phyloP scores from a whole-genome alignment of 495 filamentous ascomycete genomes.

The Penicillium canariense region DNA sequence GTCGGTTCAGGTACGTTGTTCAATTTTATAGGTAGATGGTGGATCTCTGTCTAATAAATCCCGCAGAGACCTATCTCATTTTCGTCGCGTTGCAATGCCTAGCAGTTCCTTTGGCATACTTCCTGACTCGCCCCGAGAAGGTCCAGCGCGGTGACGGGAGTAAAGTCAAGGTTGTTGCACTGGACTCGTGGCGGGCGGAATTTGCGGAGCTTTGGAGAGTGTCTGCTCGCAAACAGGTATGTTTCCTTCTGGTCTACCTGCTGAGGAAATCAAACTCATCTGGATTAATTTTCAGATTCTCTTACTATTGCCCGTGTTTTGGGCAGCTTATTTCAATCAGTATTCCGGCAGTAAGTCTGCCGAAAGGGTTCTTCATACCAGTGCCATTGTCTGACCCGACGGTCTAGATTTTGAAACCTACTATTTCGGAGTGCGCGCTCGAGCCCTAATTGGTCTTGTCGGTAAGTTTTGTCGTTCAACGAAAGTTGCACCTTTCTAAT shows the following conservation, averaged over 20 bases:
- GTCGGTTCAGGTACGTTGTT: conserved; percentile 25
- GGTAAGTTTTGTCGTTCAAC: conserved; percentile 17
- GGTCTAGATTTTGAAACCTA: conserved; percentile 33
- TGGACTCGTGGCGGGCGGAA: conserved; percentile 42
- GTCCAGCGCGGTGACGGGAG: conserved; percentile 57
- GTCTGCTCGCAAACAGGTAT: conserved; percentile 25
- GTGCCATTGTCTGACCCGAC: not conserved
- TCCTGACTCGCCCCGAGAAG: conserved; percentile 52
- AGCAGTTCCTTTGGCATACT: conserved; percentile 50
- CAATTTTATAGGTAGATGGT: not conserved
- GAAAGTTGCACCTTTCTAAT: not conserved
- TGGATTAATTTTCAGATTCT: conserved; percentile 21
- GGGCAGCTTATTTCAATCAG: conserved; percentile 42
- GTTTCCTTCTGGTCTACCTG: not conserved
- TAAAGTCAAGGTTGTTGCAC: conserved; percentile 44
- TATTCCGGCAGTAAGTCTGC: conserved; percentile 29
- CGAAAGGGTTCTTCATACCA: not conserved
- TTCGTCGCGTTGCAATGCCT: conserved; percentile 60
- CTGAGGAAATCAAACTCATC: not conserved
- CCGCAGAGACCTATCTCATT: conserved; percentile 49
- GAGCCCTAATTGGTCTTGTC: conserved; percentile 37
- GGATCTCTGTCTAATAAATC: not conserved
- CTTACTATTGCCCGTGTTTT: conserved; percentile 36
- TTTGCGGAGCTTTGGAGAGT: conserved; percentile 32
- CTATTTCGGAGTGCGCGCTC: conserved; percentile 40